phyloP scores from a whole-genome alignment of 306 rosid genomes.

The Nissolia schottii region DNA sequence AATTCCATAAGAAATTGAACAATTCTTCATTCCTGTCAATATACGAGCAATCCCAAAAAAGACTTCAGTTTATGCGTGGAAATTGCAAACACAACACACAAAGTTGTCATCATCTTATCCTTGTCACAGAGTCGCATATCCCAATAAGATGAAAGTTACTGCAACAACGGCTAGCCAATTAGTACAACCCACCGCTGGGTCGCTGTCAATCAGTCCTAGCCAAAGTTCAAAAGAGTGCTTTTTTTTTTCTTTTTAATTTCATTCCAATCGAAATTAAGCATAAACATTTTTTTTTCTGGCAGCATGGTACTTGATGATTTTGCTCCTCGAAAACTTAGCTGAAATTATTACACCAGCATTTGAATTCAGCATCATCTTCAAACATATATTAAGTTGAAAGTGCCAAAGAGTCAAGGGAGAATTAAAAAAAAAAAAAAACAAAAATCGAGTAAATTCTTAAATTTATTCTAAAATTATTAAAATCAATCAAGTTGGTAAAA shows the following conservation, averaged over 20 bases:
- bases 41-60: neutral
- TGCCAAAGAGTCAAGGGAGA: neutral
- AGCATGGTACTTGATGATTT: neutral
- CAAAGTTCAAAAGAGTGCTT: too few relatives aligned
- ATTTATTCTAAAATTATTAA: too few relatives aligned
- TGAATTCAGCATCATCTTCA: neutral
- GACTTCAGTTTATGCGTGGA: neutral
- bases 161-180: neutral
- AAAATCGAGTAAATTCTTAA: too few relatives aligned
- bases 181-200: slow-evolving; percentile 4
- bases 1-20: slow-evolving; percentile 3
- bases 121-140: neutral
- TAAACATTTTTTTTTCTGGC: neutral
- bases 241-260: neutral
- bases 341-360: neutral
- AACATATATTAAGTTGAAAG: neutral
- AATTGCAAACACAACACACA: neutral
- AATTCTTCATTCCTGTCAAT: neutral
- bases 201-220: neutral
- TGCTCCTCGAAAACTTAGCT: neutral
- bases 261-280: neutral
- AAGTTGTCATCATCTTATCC: slow-evolving; percentile 12
- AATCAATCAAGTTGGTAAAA: too few relatives aligned
- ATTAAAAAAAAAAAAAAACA: neutral
- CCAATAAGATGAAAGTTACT: neutral